Evolutionary conservation across 805 yeast genomes (phyloP), one percentile per base, ranked within the genome.

Genomic region (Candida wancherniae): DNA sequence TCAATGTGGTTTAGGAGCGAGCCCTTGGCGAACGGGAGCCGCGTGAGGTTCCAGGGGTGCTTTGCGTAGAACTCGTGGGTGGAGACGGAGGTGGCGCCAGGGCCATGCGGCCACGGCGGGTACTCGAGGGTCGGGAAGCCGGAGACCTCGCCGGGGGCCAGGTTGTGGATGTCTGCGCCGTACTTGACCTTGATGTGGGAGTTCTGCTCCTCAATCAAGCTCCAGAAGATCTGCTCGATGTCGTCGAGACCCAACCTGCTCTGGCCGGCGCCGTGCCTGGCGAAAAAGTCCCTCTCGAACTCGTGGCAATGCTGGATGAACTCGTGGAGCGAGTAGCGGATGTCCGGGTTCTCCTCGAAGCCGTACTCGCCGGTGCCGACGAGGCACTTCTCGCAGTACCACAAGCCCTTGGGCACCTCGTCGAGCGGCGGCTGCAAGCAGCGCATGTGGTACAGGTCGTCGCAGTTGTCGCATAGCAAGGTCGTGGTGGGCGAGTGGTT

Each of bases 311-410:
- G 60, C 4, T 68, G 53, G 40, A 72, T 68, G 53, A 87, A 88
- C 34, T 80, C 78, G 0, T 61, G 54, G 10, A 84, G 57, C 0
- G 80, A 63, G 48, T 80, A 80, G 24, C 63, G 59, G 12, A 63
- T 51, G 1, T 77, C 71, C 1, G 67, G 63, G 19, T 57, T 56
- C 42, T 83, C 92, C 41, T 82, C 88, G 53, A 90, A 88, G 1
- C 94, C 95, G 49, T 85, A 88, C 41, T 78, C 87, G 1, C 92
- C 90, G 23, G 84, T 80, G 0, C 95, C 95, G 9, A 82, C 66
- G n/a, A 88, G 61, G 55, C 97, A 88, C 34, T 71, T 72, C 29
- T 80, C 81, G 54, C 97, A 88, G 49, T 70, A 80, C 95, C 95
- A 88, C 11, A 66, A 71, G 8, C 73, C 73, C 15, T 63, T 50